Conservation (phyloP, 805 yeast genomes). For the Kazachstania viticola region DNA sequence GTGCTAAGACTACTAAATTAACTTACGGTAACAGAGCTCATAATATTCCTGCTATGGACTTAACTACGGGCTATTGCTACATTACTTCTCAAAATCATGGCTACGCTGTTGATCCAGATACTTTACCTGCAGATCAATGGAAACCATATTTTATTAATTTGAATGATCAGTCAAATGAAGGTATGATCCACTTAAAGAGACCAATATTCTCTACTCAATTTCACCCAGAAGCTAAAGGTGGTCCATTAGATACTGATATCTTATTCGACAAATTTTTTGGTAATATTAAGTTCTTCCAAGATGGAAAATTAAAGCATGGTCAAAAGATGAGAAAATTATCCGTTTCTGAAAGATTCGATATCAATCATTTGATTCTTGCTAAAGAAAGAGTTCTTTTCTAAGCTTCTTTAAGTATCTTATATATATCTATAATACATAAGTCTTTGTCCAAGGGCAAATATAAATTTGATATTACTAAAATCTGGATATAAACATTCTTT, state of each 20-base stretch:
- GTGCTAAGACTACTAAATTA: constrained; percentile 85
- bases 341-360: no score
- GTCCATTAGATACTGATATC: constrained; percentile 88
- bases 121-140: constrained; percentile 60
- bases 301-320: no score
- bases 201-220: constrained; percentile 96
- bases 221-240: constrained; percentile 99
- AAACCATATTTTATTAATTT: constrained; percentile 83
- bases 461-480: no score
- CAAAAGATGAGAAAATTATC: no score
- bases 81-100: constrained; percentile 99
- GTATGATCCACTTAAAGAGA: constrained; percentile 77
- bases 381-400: constrained; percentile 23
- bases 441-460: no score
- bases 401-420: neutral
- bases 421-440: no score
- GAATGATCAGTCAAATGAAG: constrained; percentile 94
- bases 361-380: constrained; percentile 18
- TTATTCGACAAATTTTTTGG: constrained; percentile 83
- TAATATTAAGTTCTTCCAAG: no score
- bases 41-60: constrained; percentile 90
- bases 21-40: constrained; percentile 99
- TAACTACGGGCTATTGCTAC: constrained; percentile 86
- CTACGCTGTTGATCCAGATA: constrained; percentile 80
- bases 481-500: no score